phyloP scores from a whole-genome alignment of 2,329 filamentous ascomycete species.

The Pseudogymnoascus pannorum region DNA sequence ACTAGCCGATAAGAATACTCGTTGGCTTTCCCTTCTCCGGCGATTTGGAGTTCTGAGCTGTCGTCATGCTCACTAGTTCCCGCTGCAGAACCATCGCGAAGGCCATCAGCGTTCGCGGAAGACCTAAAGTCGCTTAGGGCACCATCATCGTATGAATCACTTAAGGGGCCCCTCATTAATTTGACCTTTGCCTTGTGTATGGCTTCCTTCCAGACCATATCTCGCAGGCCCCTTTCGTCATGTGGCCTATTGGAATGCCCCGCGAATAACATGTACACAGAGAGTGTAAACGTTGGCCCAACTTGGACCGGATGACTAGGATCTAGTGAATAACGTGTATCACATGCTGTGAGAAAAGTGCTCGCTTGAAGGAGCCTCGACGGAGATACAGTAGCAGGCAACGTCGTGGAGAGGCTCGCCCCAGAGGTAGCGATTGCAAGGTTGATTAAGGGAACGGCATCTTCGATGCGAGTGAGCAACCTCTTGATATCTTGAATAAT shows the following conservation, averaged over 20 bases:
- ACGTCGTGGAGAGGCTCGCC: slow-evolving; percentile 70
- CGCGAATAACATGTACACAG: slow-evolving; percentile 90
- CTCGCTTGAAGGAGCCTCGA: slow-evolving; percentile 88
- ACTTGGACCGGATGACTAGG: slow-evolving; percentile 65
- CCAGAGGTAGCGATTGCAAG: slow-evolving; percentile 92
- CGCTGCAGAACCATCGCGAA: slow-evolving; percentile 19
- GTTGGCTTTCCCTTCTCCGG: slow-evolving; percentile 21
- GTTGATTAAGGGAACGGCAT: slow-evolving; percentile 85
- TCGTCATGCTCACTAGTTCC: not conserved
- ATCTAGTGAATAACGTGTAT: slow-evolving; percentile 68
- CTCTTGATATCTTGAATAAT: slow-evolving; percentile 70
- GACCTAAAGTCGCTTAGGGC: not conserved
- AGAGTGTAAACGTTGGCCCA: slow-evolving; percentile 77
- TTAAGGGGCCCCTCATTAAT: slow-evolving; percentile 35
- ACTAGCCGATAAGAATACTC: slow-evolving; percentile 66
- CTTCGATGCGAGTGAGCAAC: slow-evolving; percentile 73
- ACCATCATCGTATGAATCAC: not conserved
- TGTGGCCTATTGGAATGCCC: slow-evolving; percentile 56
- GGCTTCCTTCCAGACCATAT: slow-evolving; percentile 85
- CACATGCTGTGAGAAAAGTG: slow-evolving; percentile 79
- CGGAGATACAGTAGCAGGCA: slow-evolving; percentile 79
- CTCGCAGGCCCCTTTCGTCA: slow-evolving; percentile 21
- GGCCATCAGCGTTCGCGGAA: slow-evolving; percentile 18
- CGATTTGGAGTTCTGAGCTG: slow-evolving; percentile 11
- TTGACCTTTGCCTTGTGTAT: slow-evolving; percentile 87